These are phyloP conservation scores for Colletotrichum sp. DNA, from an alignment of 2,329 filamentous ascomycete species.

Conservation along the genomic window DNA sequence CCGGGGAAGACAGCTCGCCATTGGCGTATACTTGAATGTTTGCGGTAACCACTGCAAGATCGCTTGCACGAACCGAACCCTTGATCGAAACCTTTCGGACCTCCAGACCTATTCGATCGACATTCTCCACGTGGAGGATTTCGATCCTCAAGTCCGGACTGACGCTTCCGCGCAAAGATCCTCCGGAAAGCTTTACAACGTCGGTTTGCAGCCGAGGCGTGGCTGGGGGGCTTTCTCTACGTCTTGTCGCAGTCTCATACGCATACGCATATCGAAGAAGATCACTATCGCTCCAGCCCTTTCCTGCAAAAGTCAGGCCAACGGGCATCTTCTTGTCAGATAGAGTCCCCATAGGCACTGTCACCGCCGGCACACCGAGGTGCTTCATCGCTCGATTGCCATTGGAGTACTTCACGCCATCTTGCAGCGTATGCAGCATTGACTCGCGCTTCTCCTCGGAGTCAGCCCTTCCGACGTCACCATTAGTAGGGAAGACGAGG, in stretches of 20 bases:
- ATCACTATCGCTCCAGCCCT: constrained; percentile 47
- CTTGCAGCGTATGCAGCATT: constrained; percentile 29
- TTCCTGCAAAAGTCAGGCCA: constrained; percentile 56
- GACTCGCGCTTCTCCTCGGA: background rate
- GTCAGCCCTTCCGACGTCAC: constrained; percentile 3
- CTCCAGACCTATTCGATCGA: background rate
- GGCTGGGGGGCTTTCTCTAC: background rate
- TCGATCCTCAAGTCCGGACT: background rate
- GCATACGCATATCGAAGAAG: constrained; percentile 27
- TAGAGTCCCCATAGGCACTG: constrained; percentile 58
- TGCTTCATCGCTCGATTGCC: constrained; percentile 59
- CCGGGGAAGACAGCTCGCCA: background rate
- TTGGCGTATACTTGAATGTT: background rate
- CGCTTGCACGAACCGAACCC: background rate
- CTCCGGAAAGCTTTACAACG: background rate
- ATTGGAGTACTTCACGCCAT: constrained; percentile 59
- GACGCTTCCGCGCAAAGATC: background rate
- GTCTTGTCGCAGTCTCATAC: background rate
- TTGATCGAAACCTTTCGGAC: background rate
- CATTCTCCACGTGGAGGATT: background rate
- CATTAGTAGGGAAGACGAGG: constrained; percentile 7
- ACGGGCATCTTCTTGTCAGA: constrained; percentile 52
- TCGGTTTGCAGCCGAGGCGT: background rate
- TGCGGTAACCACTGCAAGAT: background rate
- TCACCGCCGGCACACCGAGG: constrained; percentile 58